Percentiles rank a stretch among this genome's conserved stretches.
Conservation (phyloP, 176 grass and related monocot species). For the Thalia dealbata region DNA sequence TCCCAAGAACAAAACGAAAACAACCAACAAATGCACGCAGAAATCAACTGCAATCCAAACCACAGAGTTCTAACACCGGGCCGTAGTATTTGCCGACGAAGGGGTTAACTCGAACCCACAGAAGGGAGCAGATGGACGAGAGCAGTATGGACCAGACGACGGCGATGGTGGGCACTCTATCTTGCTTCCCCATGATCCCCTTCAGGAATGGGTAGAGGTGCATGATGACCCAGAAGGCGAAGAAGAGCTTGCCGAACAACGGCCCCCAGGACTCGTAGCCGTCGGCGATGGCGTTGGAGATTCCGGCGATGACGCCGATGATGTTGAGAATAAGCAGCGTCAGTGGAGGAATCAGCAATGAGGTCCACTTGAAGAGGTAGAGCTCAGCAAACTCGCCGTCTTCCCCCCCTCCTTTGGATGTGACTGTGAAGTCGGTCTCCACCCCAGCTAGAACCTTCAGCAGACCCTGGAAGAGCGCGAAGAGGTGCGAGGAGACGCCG, state of each 20-base stretch:
- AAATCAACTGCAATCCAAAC: conserved; percentile 32
- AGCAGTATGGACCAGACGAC: conserved; percentile 42
- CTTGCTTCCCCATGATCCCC: conserved; percentile 42
- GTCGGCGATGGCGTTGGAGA: conserved; percentile 30
- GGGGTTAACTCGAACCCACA: conserved; percentile 40
- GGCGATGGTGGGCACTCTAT: conserved; percentile 36
- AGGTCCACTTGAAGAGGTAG: conserved; percentile 41
- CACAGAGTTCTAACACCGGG: conserved; percentile 37
- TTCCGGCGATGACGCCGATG: conserved; percentile 29
- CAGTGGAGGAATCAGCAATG: conserved; percentile 36
- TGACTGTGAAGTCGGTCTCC: conserved; percentile 42
- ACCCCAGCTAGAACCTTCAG: conserved; percentile 35
- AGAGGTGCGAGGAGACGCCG: conserved; percentile 61
- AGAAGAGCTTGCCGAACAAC: conserved; percentile 37
- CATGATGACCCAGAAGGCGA: conserved; percentile 36
- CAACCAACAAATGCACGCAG: not conserved
- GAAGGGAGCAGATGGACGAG: conserved; percentile 33
- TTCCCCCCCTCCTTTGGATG: conserved; percentile 40
- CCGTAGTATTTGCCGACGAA: conserved; percentile 36
- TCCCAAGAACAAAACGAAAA: not conserved
- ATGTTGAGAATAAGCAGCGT: conserved; percentile 37
- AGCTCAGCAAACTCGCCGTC: conserved; percentile 39
- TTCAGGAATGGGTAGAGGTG: conserved; percentile 49
- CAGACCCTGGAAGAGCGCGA: conserved; percentile 39
- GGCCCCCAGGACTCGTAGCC: conserved; percentile 42